A percentile compares a stretch with the other conserved stretches of the same genome.
Evolutionary conservation across 2,329 filamentous ascomycete genomes (phyloP).

Genomic region (Colletotrichum lupini): DNA sequence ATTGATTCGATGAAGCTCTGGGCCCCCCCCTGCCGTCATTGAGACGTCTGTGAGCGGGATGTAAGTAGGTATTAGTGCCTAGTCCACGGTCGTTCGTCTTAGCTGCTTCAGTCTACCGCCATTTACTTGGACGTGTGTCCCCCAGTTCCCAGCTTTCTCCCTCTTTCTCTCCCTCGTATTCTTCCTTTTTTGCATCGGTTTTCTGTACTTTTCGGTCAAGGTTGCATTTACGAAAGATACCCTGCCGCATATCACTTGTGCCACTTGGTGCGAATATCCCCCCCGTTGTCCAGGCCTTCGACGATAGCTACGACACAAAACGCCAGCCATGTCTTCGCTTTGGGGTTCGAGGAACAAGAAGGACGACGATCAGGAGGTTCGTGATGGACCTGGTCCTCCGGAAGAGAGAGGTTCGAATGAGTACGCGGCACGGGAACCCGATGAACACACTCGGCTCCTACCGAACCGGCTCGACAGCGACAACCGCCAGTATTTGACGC

Average conservation of each 20-base stretch:
- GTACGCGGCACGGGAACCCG: constrained; percentile 41
- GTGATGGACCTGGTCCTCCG: constrained; percentile 41
- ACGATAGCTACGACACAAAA: neutral
- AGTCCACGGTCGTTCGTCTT: neutral
- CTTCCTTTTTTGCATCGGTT: neutral
- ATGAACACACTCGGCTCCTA: constrained; percentile 74
- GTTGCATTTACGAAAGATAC: neutral
- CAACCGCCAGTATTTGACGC: constrained; percentile 44
- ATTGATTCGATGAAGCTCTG: neutral
- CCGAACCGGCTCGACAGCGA: constrained; percentile 71
- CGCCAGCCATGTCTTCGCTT: constrained; percentile 22
- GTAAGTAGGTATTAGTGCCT: neutral
- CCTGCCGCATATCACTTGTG: neutral
- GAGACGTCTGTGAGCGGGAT: constrained; percentile 25
- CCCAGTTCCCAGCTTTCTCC: neutral
- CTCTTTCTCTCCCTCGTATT: neutral
- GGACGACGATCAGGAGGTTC: constrained; percentile 39
- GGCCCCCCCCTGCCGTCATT: constrained; percentile 27
- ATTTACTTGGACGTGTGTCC: neutral
- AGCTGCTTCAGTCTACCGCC: neutral
- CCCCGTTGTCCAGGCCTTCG: neutral
- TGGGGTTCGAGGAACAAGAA: constrained; percentile 33
- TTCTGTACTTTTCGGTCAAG: neutral
- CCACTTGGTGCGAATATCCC: neutral
- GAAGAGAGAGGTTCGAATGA: constrained; percentile 25